These are phyloP conservation scores for Botryotinia calthae DNA, from an alignment of 2,329 filamentous ascomycete species.

Conservation along the genomic window DNA sequence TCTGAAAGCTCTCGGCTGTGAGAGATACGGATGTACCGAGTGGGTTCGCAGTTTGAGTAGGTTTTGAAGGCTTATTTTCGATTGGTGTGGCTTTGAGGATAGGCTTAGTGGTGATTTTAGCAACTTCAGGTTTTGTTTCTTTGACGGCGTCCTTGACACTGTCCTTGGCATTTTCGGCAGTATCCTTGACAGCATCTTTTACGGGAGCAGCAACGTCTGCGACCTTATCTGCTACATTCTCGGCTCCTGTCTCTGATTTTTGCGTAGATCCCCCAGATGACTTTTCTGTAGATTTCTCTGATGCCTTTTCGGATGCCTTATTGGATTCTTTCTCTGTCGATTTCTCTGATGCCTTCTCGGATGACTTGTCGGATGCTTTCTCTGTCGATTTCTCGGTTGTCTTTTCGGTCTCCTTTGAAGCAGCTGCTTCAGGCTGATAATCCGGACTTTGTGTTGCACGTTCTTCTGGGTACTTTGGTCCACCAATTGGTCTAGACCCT, in stretches of 20 bases:
- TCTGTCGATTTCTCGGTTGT: constrained; percentile 32
- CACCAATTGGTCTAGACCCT: constrained; percentile 65
- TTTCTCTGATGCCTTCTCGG: not conserved
- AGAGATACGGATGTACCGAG: constrained; percentile 73
- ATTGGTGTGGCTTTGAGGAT: constrained; percentile 38
- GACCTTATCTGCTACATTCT: not conserved
- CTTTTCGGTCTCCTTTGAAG: not conserved
- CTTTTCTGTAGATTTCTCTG: constrained; percentile 2
- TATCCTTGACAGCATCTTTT: constrained; percentile 4
- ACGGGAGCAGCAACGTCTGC: not conserved
- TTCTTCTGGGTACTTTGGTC: constrained; percentile 62
- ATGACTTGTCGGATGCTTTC: not conserved
- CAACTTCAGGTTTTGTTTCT: constrained; percentile 15
- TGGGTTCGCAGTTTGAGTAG: constrained; percentile 63
- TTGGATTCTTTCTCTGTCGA: not conserved
- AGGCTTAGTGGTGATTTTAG: constrained; percentile 13
- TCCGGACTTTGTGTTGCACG: constrained; percentile 52
- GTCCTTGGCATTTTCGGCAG: not conserved
- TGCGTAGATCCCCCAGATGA: not conserved
- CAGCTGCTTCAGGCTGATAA: constrained; percentile 26
- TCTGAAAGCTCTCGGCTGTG: constrained; percentile 82
- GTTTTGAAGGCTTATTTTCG: constrained; percentile 47
- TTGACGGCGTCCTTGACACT: not conserved
- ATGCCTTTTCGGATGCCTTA: not conserved
- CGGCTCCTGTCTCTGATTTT: not conserved